Evolutionary conservation across 2,329 filamentous ascomycete species (phyloP), one percentile per base, ranked within the genome.

Genomic region (Sarocladium kiliense): DNA sequence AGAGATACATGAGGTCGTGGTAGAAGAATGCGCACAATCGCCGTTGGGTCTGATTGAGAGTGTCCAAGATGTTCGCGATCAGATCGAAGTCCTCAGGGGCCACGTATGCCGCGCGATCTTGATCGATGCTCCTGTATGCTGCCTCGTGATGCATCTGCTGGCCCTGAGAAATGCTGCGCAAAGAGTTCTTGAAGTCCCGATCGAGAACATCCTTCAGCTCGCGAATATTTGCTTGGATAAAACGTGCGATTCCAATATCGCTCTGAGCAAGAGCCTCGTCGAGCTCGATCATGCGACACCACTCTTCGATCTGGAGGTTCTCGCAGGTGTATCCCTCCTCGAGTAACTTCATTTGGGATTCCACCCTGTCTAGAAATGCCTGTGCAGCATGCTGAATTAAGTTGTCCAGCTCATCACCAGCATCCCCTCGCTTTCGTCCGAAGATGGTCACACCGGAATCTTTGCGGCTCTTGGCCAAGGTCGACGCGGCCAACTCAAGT

Each of bases 301-400:
- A 34, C 18, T 66, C 59, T 10, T 66, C 61, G 47, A 68, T 57
- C 36, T 51, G 10, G 5, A 51, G 30, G 18, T 19, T 51, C 57
- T 53, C 27, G n/a, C 11, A 11, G 18, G 36, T 14, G 18, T 18
- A 23, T 6, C 36, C 50, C 12, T 53, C 34, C 14, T 39, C 32
- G 34, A 41, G 23, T 2, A 27, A 21, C 16, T 53, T 26, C 32
- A 41, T 41, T 41, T 41, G 50, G 5, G 32, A 26, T 41, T 53
- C 50, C 16, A 84, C 68, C 7, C 80, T 72, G 10, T 78, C 77
- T 2, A 77, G 65, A 39, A 86, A 72, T 9, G 71, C 73, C 25
- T 76, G 75, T 21, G 79, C 78, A 7, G 82, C 82, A 62, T 86
- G 82, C 59, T 85, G 79, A 2, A 85, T 75, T 2, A 77, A 68